Percentiles rank a stretch among this genome's conserved stretches.
These are phyloP conservation scores for Kwoniella bestiolae DNA, from an alignment of 768 basidiomycete species.

Conservation along the genomic window DNA sequence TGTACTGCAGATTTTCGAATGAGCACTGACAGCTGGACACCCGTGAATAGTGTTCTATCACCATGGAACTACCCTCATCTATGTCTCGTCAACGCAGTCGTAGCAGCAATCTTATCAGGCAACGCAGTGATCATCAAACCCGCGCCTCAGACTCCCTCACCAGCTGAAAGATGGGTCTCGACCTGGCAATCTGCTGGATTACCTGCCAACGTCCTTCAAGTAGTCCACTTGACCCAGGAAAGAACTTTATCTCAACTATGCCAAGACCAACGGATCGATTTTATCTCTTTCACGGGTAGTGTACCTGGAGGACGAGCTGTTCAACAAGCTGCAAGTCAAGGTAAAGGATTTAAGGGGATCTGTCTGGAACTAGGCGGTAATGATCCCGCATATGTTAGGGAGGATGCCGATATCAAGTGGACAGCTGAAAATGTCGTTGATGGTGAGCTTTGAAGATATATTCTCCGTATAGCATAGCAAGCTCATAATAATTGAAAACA, in stretches of 20 bases:
- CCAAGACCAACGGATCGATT: slow-evolving; percentile 70
- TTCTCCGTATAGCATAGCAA: too few relatives aligned
- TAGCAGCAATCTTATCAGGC: slow-evolving; percentile 86
- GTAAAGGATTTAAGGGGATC: slow-evolving; percentile 79
- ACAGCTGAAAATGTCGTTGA: slow-evolving; percentile 87
- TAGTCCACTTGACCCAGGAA: slow-evolving; percentile 44
- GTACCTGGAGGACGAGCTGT: slow-evolving; percentile 78
- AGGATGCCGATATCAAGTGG: slow-evolving; percentile 82
- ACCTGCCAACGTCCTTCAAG: slow-evolving; percentile 68
- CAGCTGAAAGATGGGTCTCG: slow-evolving; percentile 75
- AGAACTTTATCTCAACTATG: slow-evolving; percentile 70
- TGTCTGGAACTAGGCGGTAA: slow-evolving; percentile 95
- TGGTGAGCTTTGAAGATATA: slow-evolving; percentile 67
- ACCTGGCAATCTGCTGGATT: slow-evolving; percentile 78
- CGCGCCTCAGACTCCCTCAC: slow-evolving; percentile 91
- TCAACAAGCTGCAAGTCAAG: slow-evolving; percentile 69
- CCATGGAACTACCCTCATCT: slow-evolving; percentile 97
- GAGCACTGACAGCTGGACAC: slow-evolving; percentile 1
- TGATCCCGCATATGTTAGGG: slow-evolving; percentile 92
- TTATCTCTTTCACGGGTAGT: slow-evolving; percentile 89
- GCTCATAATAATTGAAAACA: too few relatives aligned
- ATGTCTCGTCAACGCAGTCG: slow-evolving; percentile 83
- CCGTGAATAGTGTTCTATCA: slow-evolving; percentile 66
- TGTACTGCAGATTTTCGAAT: not conserved
- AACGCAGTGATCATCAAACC: slow-evolving; percentile 93